Evolutionary conservation across 2,329 filamentous ascomycete genomes (phyloP), one percentile per base, ranked within the genome.

Genomic region (Hortaea sp.): DNA sequence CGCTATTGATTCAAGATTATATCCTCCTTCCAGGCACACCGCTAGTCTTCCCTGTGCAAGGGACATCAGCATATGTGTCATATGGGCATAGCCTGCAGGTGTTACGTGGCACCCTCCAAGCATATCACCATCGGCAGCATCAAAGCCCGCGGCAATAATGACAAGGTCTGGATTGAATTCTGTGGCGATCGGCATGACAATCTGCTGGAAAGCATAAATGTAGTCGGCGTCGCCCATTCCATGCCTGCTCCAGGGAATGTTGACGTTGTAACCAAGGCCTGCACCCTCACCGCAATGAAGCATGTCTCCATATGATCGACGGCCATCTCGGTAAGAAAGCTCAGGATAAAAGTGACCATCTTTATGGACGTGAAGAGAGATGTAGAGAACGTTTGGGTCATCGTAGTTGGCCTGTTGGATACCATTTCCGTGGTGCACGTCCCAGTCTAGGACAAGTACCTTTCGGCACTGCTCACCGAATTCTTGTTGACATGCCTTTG

Each of bases 1-100:
- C 0, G 92, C 94, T 48, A 98, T 98, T 0, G 92, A 92, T 41
- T 81, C 74, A 27, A 98, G 78, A 58, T 97, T 97, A 67, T 98
- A 98, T 6, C 92, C 92, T 20, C 92, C 92, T 65, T 98, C 92
- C 2, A 98, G 74, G 61, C 89, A 95, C 6, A 95, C 90, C 2
- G 87, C 85, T 10, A 98, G 76, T 61, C 89, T 95, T 29, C 92
- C 92, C 39, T 82, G 76, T 0, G 92, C 90, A 13, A 98, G 74
- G 2, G 87, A 88, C 89, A 95, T 97, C 41, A 98, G 78, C 90
- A 97, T 95, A 62, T 95, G 88, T 11, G 92, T 97, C 92, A 98
- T 97, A 62, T 98, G 90, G 10, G 89, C 87, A 63, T 97, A 98
- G 62, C 92, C 94, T 4, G 81, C 70, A 0, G 92, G 92, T 1